These are phyloP conservation scores for Neurospora crassa DNA, from an alignment of 2,329 filamentous ascomycete species.

Conservation along the genomic window DNA sequence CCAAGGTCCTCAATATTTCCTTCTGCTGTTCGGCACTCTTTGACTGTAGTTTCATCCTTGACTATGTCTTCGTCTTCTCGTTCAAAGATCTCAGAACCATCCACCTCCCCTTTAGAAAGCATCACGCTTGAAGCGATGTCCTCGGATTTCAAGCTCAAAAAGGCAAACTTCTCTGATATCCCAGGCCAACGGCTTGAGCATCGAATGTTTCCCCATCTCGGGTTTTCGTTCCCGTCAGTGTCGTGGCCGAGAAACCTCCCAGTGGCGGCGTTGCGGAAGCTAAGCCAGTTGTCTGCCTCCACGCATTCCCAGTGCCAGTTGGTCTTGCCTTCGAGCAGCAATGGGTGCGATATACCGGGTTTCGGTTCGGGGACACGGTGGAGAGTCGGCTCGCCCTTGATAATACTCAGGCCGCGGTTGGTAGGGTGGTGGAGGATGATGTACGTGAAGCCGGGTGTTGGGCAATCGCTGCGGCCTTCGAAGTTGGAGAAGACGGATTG, in stretches of 20 bases:
- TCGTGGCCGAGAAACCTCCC: conserved; percentile 3
- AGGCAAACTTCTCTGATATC: neutral
- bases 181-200: neutral
- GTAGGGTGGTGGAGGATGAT: neutral
- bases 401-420: neutral
- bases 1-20: neutral
- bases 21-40: neutral
- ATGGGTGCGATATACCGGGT: neutral
- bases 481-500: neutral
- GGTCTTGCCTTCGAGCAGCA: neutral
- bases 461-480: neutral
- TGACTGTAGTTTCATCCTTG: neutral
- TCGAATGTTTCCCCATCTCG: neutral
- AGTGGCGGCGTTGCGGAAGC: conserved; percentile 3
- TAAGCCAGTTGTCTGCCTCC: conserved; percentile 1
- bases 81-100: neutral
- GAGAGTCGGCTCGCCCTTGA: neutral
- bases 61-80: neutral
- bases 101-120: neutral
- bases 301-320: conserved; percentile 4
- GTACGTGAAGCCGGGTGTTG: neutral
- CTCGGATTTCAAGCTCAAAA: neutral
- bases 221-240: neutral
- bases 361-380: neutral
- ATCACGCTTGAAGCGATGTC: neutral